Evolutionary conservation across 495 filamentous ascomycete species (phyloP).

Genomic region (Penicillium angulare): DNA sequence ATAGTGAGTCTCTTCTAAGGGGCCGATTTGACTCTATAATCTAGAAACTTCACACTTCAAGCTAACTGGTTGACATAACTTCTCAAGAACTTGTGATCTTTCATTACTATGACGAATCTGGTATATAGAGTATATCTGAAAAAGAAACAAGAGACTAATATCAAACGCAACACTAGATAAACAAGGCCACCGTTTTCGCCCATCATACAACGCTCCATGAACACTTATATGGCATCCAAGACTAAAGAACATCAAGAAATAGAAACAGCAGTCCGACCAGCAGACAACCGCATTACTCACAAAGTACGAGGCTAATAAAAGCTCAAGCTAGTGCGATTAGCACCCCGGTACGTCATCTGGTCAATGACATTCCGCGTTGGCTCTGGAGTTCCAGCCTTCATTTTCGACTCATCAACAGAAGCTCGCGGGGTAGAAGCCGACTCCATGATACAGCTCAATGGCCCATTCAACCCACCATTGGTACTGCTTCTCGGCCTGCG

Average conservation of each 20-base stretch:
- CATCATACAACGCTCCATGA: background rate
- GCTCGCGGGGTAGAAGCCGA: conserved; percentile 16
- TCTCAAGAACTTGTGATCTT: too few species aligned
- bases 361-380: conserved; percentile 21
- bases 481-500: conserved; percentile 40
- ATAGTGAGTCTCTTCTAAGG: too few species aligned
- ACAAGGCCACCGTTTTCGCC: background rate
- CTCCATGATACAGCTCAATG: conserved; percentile 38
- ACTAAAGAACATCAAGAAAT: conserved; percentile 8
- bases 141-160: background rate
- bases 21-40: too few species aligned
- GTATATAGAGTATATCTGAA: background rate
- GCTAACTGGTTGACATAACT: too few species aligned
- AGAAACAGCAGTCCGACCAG: conserved; percentile 15
- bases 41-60: too few species aligned
- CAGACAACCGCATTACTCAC: conserved; percentile 12
- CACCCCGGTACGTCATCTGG: conserved; percentile 33
- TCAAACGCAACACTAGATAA: background rate
- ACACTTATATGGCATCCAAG: conserved; percentile 8
- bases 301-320: conserved; percentile 16
- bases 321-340: conserved; percentile 33
- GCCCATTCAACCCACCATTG: conserved; percentile 23
- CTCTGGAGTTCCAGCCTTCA: background rate
- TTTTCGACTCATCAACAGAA: conserved; percentile 24
- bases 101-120: background rate